Evolutionary conservation across 2,329 filamentous ascomycete genomes (phyloP), one percentile per base, ranked within the genome.

Genomic region (Ophiocordyceps camponoti-floridani): DNA sequence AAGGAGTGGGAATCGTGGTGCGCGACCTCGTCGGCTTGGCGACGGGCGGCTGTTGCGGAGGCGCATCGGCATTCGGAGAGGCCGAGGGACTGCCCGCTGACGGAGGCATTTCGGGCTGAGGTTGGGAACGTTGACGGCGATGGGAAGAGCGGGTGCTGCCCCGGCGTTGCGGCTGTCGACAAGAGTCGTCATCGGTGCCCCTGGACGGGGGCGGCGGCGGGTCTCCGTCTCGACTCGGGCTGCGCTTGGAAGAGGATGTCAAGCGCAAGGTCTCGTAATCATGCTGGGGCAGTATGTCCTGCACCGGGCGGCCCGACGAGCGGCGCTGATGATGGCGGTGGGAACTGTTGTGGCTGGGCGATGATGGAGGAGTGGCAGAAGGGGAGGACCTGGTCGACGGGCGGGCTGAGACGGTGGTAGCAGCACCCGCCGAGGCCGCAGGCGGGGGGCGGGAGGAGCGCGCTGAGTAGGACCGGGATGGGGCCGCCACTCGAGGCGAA

Each of bases 1-100:
- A 87, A 42, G 83, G 79, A 3, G 88, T 87, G 44, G 84, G 84
- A 58, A 98, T 94, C 38, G 84, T 89, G 12, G 89, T 95, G 55
- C 77, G 71, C 45, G 75, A 72, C 52, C 72, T 72, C 47, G 69
- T 66, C 52, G 70, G 69, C 53, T 72, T 70, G 42, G 67, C 60
- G 41, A 65, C 64, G 12, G 67, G 56, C 13, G 57, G 51, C 41
- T 55, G 51, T 26, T 53, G 50, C 31, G 54, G 51, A 43, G 55
- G 59, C 46, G 65, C 28, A 8, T 19, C 33, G 48, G 62, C 55
- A 48, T 61, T 57, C 47, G 60, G 66, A 42, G 73, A 62, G 40
- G 71, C 66, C 49, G 69, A 64, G 47, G 72, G 62, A 47, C 64
- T 67, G 51, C 68, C 71, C 45, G 70, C 69, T 41, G 65, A 64